These are phyloP conservation scores for Penicillium occitanis DNA, from an alignment of 2,329 filamentous ascomycete species.

Conservation along the genomic window DNA sequence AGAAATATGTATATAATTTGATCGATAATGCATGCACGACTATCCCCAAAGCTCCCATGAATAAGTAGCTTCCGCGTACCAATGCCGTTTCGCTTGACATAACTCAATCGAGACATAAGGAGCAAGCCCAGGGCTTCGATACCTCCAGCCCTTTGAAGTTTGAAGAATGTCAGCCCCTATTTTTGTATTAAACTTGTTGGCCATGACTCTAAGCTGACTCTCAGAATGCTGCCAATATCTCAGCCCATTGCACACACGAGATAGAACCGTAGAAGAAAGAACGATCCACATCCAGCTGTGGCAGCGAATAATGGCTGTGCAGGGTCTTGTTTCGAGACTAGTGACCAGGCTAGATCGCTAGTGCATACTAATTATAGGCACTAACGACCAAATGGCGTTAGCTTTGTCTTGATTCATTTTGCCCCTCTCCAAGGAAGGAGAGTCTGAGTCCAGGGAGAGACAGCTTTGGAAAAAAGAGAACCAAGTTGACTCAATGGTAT, in stretches of 20 bases:
- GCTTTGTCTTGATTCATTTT: constrained; percentile 7
- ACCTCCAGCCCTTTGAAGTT: background rate
- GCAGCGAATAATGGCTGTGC: constrained; percentile 11
- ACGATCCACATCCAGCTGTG: constrained; percentile 1
- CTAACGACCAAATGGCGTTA: constrained; percentile 9
- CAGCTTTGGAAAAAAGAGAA: background rate
- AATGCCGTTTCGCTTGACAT: background rate
- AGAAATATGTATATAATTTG: background rate
- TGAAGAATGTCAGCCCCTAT: background rate
- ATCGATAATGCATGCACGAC: constrained; percentile 1
- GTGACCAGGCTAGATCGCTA: background rate
- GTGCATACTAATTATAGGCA: constrained; percentile 12
- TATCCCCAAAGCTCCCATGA: background rate
- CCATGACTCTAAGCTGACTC: background rate
- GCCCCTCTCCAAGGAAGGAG: constrained; percentile 5
- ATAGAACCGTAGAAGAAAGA: constrained; percentile 4
- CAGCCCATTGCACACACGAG: background rate
- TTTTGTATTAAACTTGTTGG: background rate
- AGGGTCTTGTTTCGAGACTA: constrained; percentile 3
- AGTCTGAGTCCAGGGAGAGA: background rate
- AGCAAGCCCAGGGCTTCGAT: background rate
- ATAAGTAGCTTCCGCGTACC: background rate
- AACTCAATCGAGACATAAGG: background rate
- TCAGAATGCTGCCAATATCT: background rate
- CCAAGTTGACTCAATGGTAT: background rate